Base-by-base conservation (phyloP, 768 basidiomycete genomes). In the Suillus tomentosus region DNA sequence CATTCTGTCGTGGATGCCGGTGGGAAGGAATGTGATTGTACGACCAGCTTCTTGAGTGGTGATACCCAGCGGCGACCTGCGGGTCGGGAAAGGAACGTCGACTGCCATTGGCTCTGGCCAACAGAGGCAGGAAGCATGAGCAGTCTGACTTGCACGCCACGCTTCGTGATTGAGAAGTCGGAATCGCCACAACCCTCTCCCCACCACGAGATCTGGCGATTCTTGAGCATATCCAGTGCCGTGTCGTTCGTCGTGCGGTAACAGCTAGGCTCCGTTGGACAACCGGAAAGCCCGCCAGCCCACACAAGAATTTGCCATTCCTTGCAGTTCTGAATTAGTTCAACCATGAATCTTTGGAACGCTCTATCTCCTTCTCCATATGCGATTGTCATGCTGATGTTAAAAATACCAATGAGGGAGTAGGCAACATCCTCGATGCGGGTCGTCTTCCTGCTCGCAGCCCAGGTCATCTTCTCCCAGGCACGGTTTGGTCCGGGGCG, bases 281-380 rank as follows among this genome's bases (percentile, higher is more conserved):
- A 53, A 27, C 36, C 22, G 34, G 60, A 55, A 36, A 48, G 34
- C 27, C 40, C 61, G 5, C 48, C 64, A 6, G 47, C 53, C 37
- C 62, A 62, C n/a, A 54, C 36, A 15, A 65, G 61, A 42, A 65
- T 61, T 13, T 62, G 61, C 64, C 64, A 65, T 34, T 65, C 64
- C 27, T 65, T 17, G 50, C 60, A 65, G 42, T 65, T 61, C 55
- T 55, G 42, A 22, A 65, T 55, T 6, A 65, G 37, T 53, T 63
- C 50, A 8, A 39, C 61, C 61, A 62, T 61, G n/a, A 70, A 59
- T 43, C 69, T 48, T 54, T 64, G 36, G 50, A 69, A 70, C 2
- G 69, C 69, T 22, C 60, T 63, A 40, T 36, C 48, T 36, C 69
- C 69, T 48, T 66, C 68, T 27, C 69, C 69, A 55, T 70, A 70